These are phyloP conservation scores for Salvia hispanica DNA, from an alignment of 257 asterid species.

Conservation along the genomic window DNA sequence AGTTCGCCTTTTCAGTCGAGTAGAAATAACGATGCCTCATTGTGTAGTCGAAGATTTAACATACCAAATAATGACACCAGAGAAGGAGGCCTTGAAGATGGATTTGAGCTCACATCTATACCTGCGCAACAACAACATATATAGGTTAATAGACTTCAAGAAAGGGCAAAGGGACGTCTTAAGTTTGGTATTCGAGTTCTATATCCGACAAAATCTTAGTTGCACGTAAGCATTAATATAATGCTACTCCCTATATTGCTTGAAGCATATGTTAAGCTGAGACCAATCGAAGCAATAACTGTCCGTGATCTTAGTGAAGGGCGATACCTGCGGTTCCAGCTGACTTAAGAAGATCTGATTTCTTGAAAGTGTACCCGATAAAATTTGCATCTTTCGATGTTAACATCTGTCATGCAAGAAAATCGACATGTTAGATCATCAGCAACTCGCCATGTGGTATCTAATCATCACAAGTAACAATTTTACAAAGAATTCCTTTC, in stretches of 20 bases:
- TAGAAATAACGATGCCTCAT: background rate
- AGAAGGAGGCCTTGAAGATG: conserved; percentile 70
- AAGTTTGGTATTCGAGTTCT: background rate
- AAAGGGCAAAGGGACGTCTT: background rate
- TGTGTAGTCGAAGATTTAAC: background rate
- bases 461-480: background rate
- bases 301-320: background rate
- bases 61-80: conserved; percentile 71
- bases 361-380: conserved; percentile 94
- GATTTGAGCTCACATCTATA: conserved; percentile 51
- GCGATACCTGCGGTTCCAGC: conserved; percentile 72
- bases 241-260: background rate
- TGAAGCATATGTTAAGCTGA: background rate
- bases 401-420: conserved; percentile 61
- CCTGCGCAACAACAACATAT: conserved; percentile 43
- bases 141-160: background rate
- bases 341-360: conserved; percentile 81
- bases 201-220: background rate
- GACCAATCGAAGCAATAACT: background rate
- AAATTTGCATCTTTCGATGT: conserved; percentile 93
- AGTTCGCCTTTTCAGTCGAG: background rate
- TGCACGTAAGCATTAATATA: background rate
- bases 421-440: background rate
- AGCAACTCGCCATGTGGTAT: background rate
- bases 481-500: background rate